Percentiles rank a stretch among this genome's conserved stretches.
Conservation (phyloP, 305 asterid species). For the Withania somnifera region DNA sequence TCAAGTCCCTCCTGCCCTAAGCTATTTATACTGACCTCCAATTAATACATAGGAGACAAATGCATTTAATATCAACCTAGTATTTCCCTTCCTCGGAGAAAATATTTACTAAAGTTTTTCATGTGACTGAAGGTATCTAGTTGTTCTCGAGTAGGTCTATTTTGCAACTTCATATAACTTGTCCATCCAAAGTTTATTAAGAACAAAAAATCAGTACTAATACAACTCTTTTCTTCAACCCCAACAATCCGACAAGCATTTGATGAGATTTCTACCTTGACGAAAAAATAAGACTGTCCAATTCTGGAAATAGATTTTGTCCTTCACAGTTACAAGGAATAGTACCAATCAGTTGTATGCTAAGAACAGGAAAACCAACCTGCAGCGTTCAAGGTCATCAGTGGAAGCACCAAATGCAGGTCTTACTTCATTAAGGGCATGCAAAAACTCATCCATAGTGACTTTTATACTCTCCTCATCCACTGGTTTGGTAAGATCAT, state of each 20-base stretch:
- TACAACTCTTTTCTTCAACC: background rate
- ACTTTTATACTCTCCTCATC: constrained; percentile 94
- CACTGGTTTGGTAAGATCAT: constrained; percentile 86
- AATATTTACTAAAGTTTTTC: background rate
- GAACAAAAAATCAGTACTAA: background rate
- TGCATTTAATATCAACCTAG: background rate
- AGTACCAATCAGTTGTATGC: background rate
- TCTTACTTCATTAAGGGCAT: constrained; percentile 75
- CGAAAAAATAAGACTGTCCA: background rate
- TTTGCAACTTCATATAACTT: background rate
- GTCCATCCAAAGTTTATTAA: background rate
- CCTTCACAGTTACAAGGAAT: background rate
- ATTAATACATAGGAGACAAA: background rate
- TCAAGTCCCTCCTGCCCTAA: background rate
- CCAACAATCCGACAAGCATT: background rate
- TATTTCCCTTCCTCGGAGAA: background rate
- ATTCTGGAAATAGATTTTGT: background rate
- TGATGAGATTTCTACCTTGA: background rate
- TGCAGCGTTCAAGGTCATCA: constrained; percentile 97
- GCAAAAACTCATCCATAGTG: constrained; percentile 84
- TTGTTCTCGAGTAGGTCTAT: background rate
- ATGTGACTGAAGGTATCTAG: background rate
- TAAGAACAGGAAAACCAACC: constrained; percentile 30
- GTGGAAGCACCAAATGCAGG: constrained; percentile 99
- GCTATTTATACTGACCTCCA: background rate